Base-by-base conservation (phyloP, 768 basidiomycete species). In the Serendipita indica region DNA sequence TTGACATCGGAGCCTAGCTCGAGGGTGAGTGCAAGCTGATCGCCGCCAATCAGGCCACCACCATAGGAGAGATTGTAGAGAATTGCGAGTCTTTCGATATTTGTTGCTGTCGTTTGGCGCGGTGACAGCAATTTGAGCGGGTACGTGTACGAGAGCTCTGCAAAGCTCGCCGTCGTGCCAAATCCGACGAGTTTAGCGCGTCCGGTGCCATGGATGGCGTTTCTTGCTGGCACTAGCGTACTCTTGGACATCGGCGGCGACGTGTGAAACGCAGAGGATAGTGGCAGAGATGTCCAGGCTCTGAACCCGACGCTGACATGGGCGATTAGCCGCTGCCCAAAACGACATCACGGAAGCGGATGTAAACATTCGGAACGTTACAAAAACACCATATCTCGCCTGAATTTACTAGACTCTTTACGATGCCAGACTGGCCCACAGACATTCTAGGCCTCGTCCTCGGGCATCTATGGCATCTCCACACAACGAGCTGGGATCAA, bases 111-210 rank as follows among this genome's bases (percentile, higher is more conserved):
- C 16, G 66, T 62, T 7, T 80, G 70, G 49, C 76, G 75, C 1
- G 90, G 89, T 2, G 90, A 84, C 59, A 93, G 72, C 33, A 96
- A 79, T 68, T 94, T 94, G 64, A 96, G 74, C 6, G 92, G 92
- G 67, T 94, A 96, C 1, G 82, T 76, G 5, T 83, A 86, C 7
- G 83, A 82, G 16, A 92, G 74, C 64, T 87, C 79, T 0, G 83
- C 78, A 66, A 94, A 86, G 39, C 77, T 73, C 2, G 79, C 82
- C 39, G 73, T 76, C 13, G 73, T 69, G 14, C 79, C 82, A 66
- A 82, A 62, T 1, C 63, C 60, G 39, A 54, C 35, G n/a, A 66
- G 54, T 37, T 59, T 61, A 25, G 62, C 62, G 22, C 58, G 33
- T 30, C 65, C 65, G 25, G 22, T 58, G 32, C 64, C 64, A 39